Base-by-base conservation (phyloP, 2,329 filamentous ascomycete genomes). In the Lecanosticta acicola region DNA sequence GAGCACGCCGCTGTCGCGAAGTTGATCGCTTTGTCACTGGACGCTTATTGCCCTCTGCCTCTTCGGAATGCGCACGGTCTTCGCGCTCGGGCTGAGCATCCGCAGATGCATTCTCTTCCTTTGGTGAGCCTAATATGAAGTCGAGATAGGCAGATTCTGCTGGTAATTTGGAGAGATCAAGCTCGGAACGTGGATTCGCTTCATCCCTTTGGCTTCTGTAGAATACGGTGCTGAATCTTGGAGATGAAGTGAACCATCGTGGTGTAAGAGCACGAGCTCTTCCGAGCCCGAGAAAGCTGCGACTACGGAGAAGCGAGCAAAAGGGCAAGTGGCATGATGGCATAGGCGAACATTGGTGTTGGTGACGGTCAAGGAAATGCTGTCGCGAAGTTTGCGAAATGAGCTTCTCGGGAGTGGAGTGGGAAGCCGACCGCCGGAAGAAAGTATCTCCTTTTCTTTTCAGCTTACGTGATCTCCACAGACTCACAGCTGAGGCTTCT, bases 301-400 rank as follows among this genome's bases (percentile, higher is more conserved):
- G 46, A 48, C 43, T 51, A 54, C 41, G 47, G 40, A 50, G 43
- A 41, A 53, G 54, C 48, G 46, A 53, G 45, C 54, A 50, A 38
- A 53, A 29, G 35, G 42, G 34, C 34, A 48, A 43, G 37, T 36
- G 48, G 43, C 64, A 67, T 67, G 47, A 59, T 59, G 59, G 62
- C 64, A 67, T 67, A 63, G 58, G 62, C 61, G 58, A 46, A 53
- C 63, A 65, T 66, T 46, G 51, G 38, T 43, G 32, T 24, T 29
- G 39, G 44, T 37, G 34, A 29, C 24, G 24, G 24, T 7, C 7
- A 11, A 29, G 5, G 24, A 11, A 11, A 29, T 29, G 24, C 24
- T 29, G 24, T 29, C 7, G 24, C 24, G 5, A 29, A 29, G 24
- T 29, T 29, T 29, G 24, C 24, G 24, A 29, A 11, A 29, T n/a